Evolutionary conservation across 164 flowering plant species (phyloP).

Genomic region (Liquidambar formosana): DNA sequence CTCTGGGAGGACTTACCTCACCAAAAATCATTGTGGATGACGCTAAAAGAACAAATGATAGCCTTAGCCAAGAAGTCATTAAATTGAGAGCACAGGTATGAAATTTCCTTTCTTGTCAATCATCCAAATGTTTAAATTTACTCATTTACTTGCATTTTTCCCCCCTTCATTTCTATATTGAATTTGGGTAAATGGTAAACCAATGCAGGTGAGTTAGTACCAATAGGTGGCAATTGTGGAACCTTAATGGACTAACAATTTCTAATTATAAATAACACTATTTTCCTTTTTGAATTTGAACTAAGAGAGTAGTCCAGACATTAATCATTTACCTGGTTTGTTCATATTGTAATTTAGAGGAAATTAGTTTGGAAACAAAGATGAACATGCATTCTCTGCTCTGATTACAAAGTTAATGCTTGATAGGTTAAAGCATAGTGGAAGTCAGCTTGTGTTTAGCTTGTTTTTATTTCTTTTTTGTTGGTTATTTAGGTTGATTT

Average conservation of each 20-base stretch:
- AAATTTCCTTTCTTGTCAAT: not conserved
- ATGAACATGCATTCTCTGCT: not conserved
- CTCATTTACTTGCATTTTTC: not conserved
- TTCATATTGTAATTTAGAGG: not conserved
- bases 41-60: slow-evolving; percentile 69
- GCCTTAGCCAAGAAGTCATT: slow-evolving; percentile 76
- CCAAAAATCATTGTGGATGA: slow-evolving; percentile 77
- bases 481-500: too few species aligned
- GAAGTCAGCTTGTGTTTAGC: too few species aligned
- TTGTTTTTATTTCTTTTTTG: too few species aligned
- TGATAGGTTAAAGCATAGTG: not conserved
- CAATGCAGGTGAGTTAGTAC: not conserved
- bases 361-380: not conserved
- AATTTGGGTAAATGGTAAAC: not conserved
- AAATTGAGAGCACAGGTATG: slow-evolving; percentile 82
- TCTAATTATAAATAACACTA: not conserved
- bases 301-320: not conserved
- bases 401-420: not conserved
- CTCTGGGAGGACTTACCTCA: slow-evolving; percentile 78
- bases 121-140: not conserved
- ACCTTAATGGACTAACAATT: not conserved
- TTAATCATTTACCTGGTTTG: not conserved
- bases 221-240: too few species aligned
- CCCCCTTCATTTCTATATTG: not conserved
- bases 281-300: not conserved